Base-by-base conservation (phyloP, 2,329 filamentous ascomycete genomes). In the Pseudogymnoascus sp. region DNA sequence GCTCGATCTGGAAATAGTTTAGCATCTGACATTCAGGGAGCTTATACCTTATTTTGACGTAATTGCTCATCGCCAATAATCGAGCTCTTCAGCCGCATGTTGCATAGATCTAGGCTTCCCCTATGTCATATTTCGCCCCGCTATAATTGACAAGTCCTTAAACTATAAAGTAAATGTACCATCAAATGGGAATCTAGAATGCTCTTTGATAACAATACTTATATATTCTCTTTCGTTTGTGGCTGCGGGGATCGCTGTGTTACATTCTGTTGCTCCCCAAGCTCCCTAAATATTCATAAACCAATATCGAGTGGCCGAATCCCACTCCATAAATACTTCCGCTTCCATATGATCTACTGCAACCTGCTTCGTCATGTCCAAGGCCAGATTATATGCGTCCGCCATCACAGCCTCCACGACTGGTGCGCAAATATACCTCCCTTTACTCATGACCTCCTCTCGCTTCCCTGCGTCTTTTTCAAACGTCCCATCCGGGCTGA, bases 271-370 rank as follows among this genome's bases (percentile, higher is more conserved):
- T 21, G 21, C 21, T 21, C 21, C 21, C 21, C 21, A 21, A 21
- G 13, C 25, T 5, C 25, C 25, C 27, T 52, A 52, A 64, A 63
- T 31, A 5, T 59, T 58, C 27, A 68, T 62, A 61, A 78, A 76
- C 65, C 77, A 79, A 60, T 77, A 79, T 61, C 78, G 69, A n/a
- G 77, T 76, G 6, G 66, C 73, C 2, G 68, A 61, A 66, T 79
- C 77, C 64, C 78, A 79, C 65, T 79, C 76, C 8, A 79, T 63
- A 31, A 77, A 62, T 3, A 79, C 72, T 67, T 79, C 77, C 0
- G 63, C 66, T 37, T 74, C 70, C 76, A 80, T 79, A 63, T 67
- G 58, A 0, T 71, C 68, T 4, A 73, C 65, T 15, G 65, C 63
- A 1, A 77, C 66, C 2, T 74, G 68, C 21, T 72, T 63, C 61